These are phyloP conservation scores for Toxoplasma gondii DNA, from an alignment of 169 alveolate genomes.

Conservation along the genomic window DNA sequence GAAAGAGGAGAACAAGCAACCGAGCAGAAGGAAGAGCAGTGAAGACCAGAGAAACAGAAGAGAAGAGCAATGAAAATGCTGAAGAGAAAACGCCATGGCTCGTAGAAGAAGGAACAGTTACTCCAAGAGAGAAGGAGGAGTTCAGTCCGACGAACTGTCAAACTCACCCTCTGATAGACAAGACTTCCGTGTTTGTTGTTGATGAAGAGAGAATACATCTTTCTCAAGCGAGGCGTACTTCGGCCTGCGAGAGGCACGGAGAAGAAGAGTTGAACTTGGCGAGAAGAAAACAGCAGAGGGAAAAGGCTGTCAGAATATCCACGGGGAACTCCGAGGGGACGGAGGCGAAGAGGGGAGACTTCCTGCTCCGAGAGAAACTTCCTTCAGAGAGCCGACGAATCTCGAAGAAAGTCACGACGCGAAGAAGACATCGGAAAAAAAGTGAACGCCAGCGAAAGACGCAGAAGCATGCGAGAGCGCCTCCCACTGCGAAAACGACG, in stretches of 20 bases:
- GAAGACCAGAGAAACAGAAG: too few species aligned
- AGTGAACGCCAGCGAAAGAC: background rate
- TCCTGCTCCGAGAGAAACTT: background rate
- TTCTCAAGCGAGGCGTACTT: background rate
- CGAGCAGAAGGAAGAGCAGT: background rate
- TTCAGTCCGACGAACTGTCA: background rate
- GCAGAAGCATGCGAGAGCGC: too few species aligned
- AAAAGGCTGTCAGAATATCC: background rate
- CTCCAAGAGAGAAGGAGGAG: background rate
- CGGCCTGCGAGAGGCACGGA: background rate
- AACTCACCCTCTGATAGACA: slow-evolving; percentile 89
- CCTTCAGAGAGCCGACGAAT: background rate
- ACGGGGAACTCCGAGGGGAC: too few species aligned
- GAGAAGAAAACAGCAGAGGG: background rate
- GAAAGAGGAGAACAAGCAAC: background rate
- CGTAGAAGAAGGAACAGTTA: background rate
- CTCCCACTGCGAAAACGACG: too few species aligned
- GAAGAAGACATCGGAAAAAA: background rate
- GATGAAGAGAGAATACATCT: slow-evolving; percentile 86
- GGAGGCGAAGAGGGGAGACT: background rate
- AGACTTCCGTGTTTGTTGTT: slow-evolving; percentile 93
- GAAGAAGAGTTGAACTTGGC: background rate
- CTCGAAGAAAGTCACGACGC: background rate
- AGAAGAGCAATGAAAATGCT: background rate
- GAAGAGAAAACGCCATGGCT: background rate